phyloP scores from a whole-genome alignment of 768 basidiomycete species.

The Cystobasidium ongulense region DNA sequence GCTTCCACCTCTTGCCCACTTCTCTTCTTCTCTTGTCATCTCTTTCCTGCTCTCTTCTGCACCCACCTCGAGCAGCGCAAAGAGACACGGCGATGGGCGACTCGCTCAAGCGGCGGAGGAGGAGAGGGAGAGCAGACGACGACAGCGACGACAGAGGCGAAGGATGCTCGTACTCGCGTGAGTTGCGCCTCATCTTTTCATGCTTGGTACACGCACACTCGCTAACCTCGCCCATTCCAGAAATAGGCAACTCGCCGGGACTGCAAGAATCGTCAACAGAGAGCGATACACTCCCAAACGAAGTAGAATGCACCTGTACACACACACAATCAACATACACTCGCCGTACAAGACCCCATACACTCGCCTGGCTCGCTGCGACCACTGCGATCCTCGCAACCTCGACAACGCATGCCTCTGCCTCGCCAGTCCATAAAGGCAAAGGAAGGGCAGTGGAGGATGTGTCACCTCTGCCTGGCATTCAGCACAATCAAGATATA shows the following conservation, averaged over 20 bases:
- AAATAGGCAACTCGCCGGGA: conserved; percentile 10
- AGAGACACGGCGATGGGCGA: neutral
- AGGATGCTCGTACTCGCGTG: too few species aligned
- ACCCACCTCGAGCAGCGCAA: neutral
- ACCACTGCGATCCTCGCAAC: neutral
- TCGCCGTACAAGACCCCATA: neutral
- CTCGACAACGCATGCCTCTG: neutral
- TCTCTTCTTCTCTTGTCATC: neutral
- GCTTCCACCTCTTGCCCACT: too few species aligned
- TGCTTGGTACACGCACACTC: too few species aligned
- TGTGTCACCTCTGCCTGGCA: neutral
- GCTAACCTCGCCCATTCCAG: neutral
- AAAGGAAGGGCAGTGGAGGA: neutral
- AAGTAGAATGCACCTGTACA: neutral
- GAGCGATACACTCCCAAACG: neutral
- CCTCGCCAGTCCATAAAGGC: neutral
- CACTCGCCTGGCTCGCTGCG: neutral
- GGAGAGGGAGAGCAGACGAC: neutral
- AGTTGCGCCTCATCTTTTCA: too few species aligned
- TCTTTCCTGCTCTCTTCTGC: neutral
- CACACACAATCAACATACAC: neutral
- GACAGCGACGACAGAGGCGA: conserved; percentile 22
- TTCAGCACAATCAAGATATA: neutral
- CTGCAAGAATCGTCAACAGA: neutral
- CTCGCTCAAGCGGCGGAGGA: neutral